Evolutionary conservation across 1,284 basidiomycete genomes (phyloP), one percentile per base, ranked within the genome.

Genomic region (Fistulinella cinereoalba): DNA sequence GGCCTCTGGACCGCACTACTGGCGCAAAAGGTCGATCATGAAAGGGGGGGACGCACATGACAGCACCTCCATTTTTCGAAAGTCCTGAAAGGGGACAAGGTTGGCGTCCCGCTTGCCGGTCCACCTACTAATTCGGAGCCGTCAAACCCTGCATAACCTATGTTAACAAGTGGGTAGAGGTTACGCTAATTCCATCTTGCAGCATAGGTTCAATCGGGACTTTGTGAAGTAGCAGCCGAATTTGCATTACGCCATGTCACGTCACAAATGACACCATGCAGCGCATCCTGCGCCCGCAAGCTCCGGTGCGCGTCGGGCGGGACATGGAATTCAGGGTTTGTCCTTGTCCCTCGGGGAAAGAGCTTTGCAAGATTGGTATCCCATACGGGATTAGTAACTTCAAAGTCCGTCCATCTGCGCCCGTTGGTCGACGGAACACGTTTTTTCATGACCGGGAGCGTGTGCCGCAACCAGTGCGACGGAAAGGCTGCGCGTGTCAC

Each of bases 11-110:
- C 18, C 15, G 23, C 29, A 10, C 37, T 8, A 25, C 40, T 32
- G 37, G 23, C 29, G 31, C 33, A 44, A 12, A 40, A 31, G 46
- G 56, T 61, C 60, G 56, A 61, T 61, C 60, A 61, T 62, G 60
- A 62, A 52, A 36, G 32, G 32, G 32, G 16, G 33, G 34, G 36
- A 46, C 18, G 34, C 48, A 32, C 16, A 36, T 58, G 53, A 48
- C 42, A 21, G 22, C 21, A 22, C 21, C 54, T 59, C 56, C 57
- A 59, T 63, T 59, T 19, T 47, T 28, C 32, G 24, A 16, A 15
- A 12, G 28, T 25, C 50, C 44, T 43, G 41, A 37, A 32, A 29
- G 33, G 52, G 19, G 21, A 16, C 23, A 12, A 11, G 37, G 19
- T 52, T 44, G 3, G 6, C 11, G 7, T 39, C 44, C 36, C 37